Evolutionary conservation across 371 early-diverging fungal genomes (phyloP), one percentile per base, ranked within the genome.

Genomic region (Rhizomucor pusillus): DNA sequence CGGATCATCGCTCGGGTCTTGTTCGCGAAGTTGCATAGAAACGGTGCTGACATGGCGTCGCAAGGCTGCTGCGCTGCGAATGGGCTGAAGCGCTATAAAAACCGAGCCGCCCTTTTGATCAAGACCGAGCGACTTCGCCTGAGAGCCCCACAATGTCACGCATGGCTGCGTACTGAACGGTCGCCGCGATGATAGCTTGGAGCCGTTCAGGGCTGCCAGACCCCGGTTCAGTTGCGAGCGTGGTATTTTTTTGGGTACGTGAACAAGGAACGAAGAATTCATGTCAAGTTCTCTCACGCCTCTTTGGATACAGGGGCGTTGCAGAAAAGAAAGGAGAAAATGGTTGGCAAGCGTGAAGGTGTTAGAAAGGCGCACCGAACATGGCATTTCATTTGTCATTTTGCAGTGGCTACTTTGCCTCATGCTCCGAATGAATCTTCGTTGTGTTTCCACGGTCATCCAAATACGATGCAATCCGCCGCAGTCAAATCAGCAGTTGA

Each of bases 161-260:
- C 64, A 57, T 44, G 61, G 37, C 55, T 60, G 57, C 16, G 62
- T 58, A 9, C 58, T 57, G 19, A 62, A 47, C 1, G 75, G 56
- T 13, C 71, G 63, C 33, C 67, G 62, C 0, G 67, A 56, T 29
- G 71, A 63, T 58, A 43, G 16, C 0, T 39, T 43, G 7, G 66
- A 45, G 37, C 52, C 57, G 3, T 67, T 35, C 12, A 62, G 60
- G 22, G 62, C 46, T 43, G 65, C 65, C 18, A 77, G 39, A 10
- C 66, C 59, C 50, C 70, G 69, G 36, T 73, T 70, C 10, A 73
- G 57, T 53, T 68, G 68, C 7, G 68, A 64, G 3, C 79, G 71
- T 36, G 79, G 69, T 43, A 78, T 75, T 22, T 73, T 78, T 52
- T 67, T 78, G 37, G 79, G 70, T n/a, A 78, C 73, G 56, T 78